Percentiles rank a stretch among this genome's conserved stretches.
These are phyloP conservation scores for Teratosphaeria gauchensis DNA, from an alignment of 2,329 filamentous ascomycete species.

Conservation along the genomic window DNA sequence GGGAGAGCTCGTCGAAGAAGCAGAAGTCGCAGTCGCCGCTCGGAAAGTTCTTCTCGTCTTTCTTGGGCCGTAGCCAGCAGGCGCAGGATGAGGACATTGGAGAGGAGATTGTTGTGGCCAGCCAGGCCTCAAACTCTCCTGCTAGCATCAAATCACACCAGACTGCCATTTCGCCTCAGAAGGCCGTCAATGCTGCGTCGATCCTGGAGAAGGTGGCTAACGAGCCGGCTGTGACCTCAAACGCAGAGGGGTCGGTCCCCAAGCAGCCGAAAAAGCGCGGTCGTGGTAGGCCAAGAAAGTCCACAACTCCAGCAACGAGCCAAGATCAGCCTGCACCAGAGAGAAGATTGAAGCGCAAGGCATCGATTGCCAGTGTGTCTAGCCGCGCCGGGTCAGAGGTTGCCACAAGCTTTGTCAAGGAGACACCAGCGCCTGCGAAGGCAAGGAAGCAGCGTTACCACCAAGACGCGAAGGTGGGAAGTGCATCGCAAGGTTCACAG, in stretches of 20 bases:
- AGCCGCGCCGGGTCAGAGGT: conserved; percentile 1
- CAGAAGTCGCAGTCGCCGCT: conserved; percentile 21
- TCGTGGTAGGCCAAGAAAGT: conserved; percentile 19
- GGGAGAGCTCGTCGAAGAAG: conserved; percentile 14
- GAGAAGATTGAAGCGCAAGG: conserved; percentile 18
- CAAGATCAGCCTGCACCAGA: conserved; percentile 2
- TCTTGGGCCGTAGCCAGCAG: conserved; percentile 12
- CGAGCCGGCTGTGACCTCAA: conserved; percentile 3
- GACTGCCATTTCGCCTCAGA: not conserved
- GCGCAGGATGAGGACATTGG: conserved; percentile 27
- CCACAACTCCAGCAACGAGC: conserved; percentile 6
- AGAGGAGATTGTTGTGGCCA: conserved; percentile 33
- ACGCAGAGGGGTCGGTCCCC: not conserved
- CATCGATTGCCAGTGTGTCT: conserved; percentile 14
- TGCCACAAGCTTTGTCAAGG: conserved; percentile 7
- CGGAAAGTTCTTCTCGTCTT: conserved; percentile 16
- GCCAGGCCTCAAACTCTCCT: conserved; percentile 9
- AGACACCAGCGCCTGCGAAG: conserved; percentile 14
- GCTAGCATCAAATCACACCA: not conserved
- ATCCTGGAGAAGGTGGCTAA: not conserved
- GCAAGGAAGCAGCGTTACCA: conserved; percentile 15
- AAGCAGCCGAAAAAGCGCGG: conserved; percentile 13
- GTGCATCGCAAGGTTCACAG: conserved; percentile 2
- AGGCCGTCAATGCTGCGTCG: not conserved
- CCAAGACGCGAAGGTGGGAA: conserved; percentile 6